phyloP scores from a whole-genome alignment of 139 green algal species.

The Coccomyxa sp. region DNA sequence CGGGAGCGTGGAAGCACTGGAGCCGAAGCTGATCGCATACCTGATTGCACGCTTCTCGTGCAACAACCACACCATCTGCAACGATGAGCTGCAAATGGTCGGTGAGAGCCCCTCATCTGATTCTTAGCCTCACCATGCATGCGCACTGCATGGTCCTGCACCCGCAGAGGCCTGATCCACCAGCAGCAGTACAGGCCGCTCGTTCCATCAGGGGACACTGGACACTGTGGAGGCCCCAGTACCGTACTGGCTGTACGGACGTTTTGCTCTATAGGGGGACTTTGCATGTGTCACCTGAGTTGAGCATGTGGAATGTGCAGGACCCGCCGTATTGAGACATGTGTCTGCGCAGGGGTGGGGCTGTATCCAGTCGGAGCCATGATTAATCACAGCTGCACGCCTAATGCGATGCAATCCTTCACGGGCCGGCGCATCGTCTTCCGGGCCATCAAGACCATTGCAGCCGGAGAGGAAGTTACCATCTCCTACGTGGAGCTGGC shows the following conservation, averaged over 20 bases:
- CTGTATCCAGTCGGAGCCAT: conserved; percentile 64
- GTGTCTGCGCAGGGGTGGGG: conserved; percentile 39
- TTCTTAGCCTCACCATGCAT: background rate
- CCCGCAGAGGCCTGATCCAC: too few species aligned
- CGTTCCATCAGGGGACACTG: too few species aligned
- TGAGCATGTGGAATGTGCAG: background rate
- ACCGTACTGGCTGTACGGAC: too few species aligned
- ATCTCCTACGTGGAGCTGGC: conserved; percentile 74
- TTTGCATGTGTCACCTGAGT: background rate
- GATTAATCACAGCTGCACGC: conserved; percentile 69
- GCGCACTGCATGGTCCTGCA: too few species aligned
- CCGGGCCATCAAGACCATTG: conserved; percentile 31
- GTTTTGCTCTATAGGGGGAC: too few species aligned
- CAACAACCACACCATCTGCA: conserved; percentile 74
- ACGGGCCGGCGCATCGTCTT: conserved; percentile 45
- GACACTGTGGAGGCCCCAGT: too few species aligned
- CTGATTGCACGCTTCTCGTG: conserved; percentile 59
- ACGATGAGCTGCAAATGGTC: conserved; percentile 59
- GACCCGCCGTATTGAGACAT: too few species aligned
- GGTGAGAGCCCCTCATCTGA: conserved; percentile 1
- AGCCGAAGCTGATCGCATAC: conserved; percentile 36
- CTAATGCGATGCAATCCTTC: conserved; percentile 66
- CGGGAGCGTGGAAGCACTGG: background rate
- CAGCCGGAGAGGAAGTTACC: conserved; percentile 50
- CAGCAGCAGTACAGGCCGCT: too few species aligned